Evolutionary conservation across 2,329 filamentous ascomycete genomes (phyloP), one percentile per base, ranked within the genome.

Genomic region (Neoarthrinium moseri): DNA sequence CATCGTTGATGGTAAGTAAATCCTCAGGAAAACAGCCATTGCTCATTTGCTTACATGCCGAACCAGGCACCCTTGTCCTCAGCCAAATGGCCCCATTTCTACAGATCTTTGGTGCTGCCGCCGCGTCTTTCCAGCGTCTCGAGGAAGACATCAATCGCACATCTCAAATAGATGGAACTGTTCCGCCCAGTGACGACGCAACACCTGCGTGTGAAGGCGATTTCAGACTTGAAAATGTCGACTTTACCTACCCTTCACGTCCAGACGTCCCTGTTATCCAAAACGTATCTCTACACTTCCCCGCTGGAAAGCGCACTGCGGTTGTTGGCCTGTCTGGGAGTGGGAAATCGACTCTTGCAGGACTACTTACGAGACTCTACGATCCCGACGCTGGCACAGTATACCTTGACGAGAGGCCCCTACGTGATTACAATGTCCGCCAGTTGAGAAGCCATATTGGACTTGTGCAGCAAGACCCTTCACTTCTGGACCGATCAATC

Each of bases 41-140:
- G 67, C 13, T 71, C 2, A 5, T 33, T 30, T 51, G 52, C 38
- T 49, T 2, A 50, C 26, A 45, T 66, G 73, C 4, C 66, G 71
- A 22, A 20, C 46, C 30, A 68, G 66, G 78, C 22, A 77, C 78
- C 0, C 72, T 83, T 32, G 73, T 84, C 3, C 68, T 83, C 15
- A 79, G 78, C 27, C 76, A 80, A 50, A 78, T 83, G 51, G 79
- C 78, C 1, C 80, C 80, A 0, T 82, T 81, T 52, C 63, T 82
- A n/a, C 77, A 81, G 39, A 75, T 78, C 3, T 82, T 83, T 46
- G 73, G 73, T 2, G 68, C 76, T 29, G 79, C 80, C 2, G 73
- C 77, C 1, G 71, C 76, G 6, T 61, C 80, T 0, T 80, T 75
- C 47, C 64, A 73, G 30, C 81, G 81, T 49, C 60, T 85, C 15